A percentile compares a stretch with the other conserved stretches of the same genome.
Conservation (phyloP, 2,329 filamentous ascomycete species). For the Talaromyces pinophilus region DNA sequence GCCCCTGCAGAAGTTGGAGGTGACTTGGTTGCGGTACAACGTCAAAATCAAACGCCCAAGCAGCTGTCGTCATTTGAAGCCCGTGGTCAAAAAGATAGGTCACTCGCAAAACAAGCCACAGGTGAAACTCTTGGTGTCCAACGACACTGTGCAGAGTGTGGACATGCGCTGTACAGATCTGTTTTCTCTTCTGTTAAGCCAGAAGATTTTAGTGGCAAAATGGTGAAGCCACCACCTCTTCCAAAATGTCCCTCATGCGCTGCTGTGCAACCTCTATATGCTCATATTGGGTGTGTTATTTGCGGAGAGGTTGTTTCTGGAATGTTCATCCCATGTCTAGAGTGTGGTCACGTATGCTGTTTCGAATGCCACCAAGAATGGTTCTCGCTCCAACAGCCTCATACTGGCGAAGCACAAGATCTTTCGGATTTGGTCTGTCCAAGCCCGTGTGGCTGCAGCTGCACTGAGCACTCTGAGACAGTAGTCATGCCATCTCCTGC, state of each 20-base stretch:
- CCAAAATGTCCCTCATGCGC: slow-evolving; percentile 41
- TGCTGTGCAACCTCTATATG: slow-evolving; percentile 35
- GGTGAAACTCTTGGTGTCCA: slow-evolving; percentile 41
- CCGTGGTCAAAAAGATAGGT: slow-evolving; percentile 23
- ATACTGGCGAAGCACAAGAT: background rate
- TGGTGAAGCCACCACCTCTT: slow-evolving; percentile 24
- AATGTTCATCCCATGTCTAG: slow-evolving; percentile 50
- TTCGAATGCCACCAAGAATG: slow-evolving; percentile 47
- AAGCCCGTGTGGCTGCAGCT: slow-evolving; percentile 52
- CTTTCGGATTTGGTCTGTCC: slow-evolving; percentile 38
- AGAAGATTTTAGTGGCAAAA: slow-evolving; percentile 29
- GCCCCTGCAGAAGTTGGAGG: slow-evolving; percentile 42
- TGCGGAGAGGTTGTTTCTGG: slow-evolving; percentile 47
- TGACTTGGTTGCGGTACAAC: slow-evolving; percentile 28
- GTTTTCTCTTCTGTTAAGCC: slow-evolving; percentile 35
- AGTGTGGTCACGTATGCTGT: slow-evolving; percentile 52
- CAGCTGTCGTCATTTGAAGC: slow-evolving; percentile 29
- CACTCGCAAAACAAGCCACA: slow-evolving; percentile 13
- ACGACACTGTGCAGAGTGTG: slow-evolving; percentile 46
- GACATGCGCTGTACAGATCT: slow-evolving; percentile 39
- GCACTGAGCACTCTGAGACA: slow-evolving; percentile 38
- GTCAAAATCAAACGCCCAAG: slow-evolving; percentile 27
- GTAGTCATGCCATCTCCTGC: slow-evolving; percentile 14
- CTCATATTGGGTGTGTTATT: slow-evolving; percentile 46
- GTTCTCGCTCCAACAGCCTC: slow-evolving; percentile 34